Base-by-base conservation (phyloP, 495 filamentous ascomycete species). In the Tuber microsphaerosporum region DNA sequence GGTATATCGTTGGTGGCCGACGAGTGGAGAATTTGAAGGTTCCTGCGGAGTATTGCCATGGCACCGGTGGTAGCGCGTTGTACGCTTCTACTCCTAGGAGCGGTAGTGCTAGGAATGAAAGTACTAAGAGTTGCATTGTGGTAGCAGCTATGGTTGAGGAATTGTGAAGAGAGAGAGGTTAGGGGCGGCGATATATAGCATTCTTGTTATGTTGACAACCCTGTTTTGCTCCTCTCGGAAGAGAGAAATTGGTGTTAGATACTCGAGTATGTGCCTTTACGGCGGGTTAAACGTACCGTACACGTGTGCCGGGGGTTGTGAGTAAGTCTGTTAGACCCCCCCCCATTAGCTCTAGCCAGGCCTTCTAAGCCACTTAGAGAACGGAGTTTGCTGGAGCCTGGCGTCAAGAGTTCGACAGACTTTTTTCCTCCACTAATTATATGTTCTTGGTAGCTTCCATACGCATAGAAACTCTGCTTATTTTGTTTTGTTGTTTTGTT, bases 1-100 rank as follows among this genome's bases (percentile, higher is more conserved):
- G 69, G 14, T 78, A 81, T 68, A 81, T 74, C 14, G 41, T 75
- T 31, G 56, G 74, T 20, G 71, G 45, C 7, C 12, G 46, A 20
- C 19, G 26, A 7, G 44, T 61, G 2, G 56, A 37, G 61, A 79
- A 75, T 16, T 61, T 69, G 68, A 51, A 77, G 2, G 76, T 72
- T 26, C 68, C 43, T 8, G 51, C 5, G 17, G 44, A 45, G 71
- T 34, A 74, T 12, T 14, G 61, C 77, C 77, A 79, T 8, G 48
- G 34, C 17, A 75, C 31, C 3, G 77, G 77, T 22, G 77, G 77
- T 9, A 79, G 76, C 0, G 76, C 37, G 17, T 61, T 75, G 73
- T 68, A 45, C 6, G 76, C 76, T 17, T 79, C 56, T 65, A 31
- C 26, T 2, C 56, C 56, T 34, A 65, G 16, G 56, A 34, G 16